Evolutionary conservation across 208 protist species (phyloP), one percentile per base, ranked within the genome.

Genomic region (Trichomonas tenax): DNA sequence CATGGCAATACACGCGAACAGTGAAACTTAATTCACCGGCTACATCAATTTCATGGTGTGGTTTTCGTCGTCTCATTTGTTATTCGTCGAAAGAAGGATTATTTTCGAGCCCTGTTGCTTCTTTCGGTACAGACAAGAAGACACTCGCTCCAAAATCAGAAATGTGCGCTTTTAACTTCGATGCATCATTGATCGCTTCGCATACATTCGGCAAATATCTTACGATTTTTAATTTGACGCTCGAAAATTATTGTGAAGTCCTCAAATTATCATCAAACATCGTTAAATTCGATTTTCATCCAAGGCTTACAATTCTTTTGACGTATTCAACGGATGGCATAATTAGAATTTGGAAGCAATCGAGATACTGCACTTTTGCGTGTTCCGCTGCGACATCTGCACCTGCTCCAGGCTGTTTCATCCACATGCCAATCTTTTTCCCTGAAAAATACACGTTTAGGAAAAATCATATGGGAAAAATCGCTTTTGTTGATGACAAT

Each of bases 221-320:
- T 17, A 51, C 40, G 21, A 38, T 93, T 93, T 93, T 51, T 93
- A 93, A 48, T 38, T 51, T 93, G 21, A 72, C 58, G 58, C 26
- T 38, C 9, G 15, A 48, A 14, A 51, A 48, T 8, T 14, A 34
- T 17, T 34, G 8, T 10, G 15, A 51, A 93, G 86, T 51, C 9
- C 15, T 93, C 15, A 48, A 44, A 26, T 44, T 48, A 48, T 51
- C 34, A 38, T 17, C 15, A 48, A 41, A 34, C 15, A 41, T 93
- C 14, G 26, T 93, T 51, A n/a, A 23, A 48, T 93, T 93, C 26
- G 86, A 93, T 93, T 93, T 93, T 93, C 86, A 93, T 93, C 86
- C 86, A 40, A 14, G 26, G 1, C 31, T 51, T 15, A 38, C 86
- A 36, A 93, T 93, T 34, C 44, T 93, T 38, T 40, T 93, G 26